Conservation (phyloP, 2,329 filamentous ascomycete genomes). For the Camptophora hylomeconis region DNA sequence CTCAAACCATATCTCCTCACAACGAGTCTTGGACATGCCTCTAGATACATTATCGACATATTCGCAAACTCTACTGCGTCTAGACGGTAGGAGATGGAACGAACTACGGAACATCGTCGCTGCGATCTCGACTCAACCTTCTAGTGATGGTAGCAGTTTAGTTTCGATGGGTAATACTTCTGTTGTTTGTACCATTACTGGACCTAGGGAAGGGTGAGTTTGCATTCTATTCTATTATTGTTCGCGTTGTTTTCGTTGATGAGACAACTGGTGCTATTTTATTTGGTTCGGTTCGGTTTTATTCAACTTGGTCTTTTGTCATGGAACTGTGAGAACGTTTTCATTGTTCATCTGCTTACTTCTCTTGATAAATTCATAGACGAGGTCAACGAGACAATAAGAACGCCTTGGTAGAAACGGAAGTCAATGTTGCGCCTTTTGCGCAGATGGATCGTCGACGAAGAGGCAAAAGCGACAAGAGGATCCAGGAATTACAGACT, state of each 20-base stretch:
- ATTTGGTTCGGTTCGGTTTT: no score
- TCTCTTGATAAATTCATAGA: no score
- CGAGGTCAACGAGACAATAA: constrained; percentile 17
- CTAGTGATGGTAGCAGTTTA: constrained; percentile 85
- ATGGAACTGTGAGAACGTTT: no score
- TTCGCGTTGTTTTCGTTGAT: no score
- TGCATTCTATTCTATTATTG: no score
- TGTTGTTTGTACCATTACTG: constrained; percentile 82
- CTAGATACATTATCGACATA: constrained; percentile 91
- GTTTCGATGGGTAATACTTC: constrained; percentile 97
- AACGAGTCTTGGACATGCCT: no score
- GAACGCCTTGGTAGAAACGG: constrained; percentile 16
- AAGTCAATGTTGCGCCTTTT: constrained; percentile 17
- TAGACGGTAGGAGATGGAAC: constrained; percentile 87
- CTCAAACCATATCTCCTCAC: no score
- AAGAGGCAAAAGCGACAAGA: constrained; percentile 14
- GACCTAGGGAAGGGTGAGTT: constrained; percentile 55
- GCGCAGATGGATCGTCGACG: constrained; percentile 16
- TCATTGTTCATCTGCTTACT: no score
- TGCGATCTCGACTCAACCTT: constrained; percentile 82
- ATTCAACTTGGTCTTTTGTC: no score
- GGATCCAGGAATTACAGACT: constrained; percentile 55
- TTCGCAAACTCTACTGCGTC: constrained; percentile 67
- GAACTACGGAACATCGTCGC: constrained; percentile 80
- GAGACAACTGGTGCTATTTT: no score